Evolutionary conservation across 1,284 basidiomycete species (phyloP).

Genomic region (Apiotrichum sp.): DNA sequence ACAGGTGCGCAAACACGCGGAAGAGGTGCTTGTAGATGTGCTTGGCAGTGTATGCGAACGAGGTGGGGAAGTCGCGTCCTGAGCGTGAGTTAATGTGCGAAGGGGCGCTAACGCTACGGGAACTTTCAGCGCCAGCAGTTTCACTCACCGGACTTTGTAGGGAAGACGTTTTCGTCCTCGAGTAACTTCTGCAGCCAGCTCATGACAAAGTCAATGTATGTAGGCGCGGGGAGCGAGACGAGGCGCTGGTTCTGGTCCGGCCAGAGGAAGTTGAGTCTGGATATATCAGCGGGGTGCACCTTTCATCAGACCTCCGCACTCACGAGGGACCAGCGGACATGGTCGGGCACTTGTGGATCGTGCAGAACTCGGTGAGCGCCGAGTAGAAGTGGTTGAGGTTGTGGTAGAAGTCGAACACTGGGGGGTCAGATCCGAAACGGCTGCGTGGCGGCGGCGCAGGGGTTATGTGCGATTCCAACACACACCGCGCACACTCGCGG

Average conservation of each 20-base stretch:
- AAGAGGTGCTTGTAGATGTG: conserved; percentile 96
- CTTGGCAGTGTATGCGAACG: conserved; percentile 87
- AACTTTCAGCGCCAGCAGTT: too few species aligned
- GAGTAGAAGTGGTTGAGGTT: conserved; percentile 98
- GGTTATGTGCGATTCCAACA: too few species aligned
- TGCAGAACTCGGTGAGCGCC: conserved; percentile 90
- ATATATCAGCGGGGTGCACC: too few species aligned
- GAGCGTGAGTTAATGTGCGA: conserved; percentile 5
- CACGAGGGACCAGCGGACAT: conserved; percentile 90
- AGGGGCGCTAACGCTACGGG: too few species aligned
- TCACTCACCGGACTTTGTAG: conserved; percentile 79
- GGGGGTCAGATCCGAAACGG: background rate
- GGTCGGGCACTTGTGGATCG: conserved; percentile 75
- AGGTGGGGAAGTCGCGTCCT: conserved; percentile 86
- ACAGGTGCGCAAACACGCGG: conserved; percentile 95
- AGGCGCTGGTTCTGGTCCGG: conserved; percentile 91
- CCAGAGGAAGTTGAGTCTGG: conserved; percentile 94
- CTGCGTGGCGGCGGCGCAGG: background rate
- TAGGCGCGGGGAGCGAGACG: conserved; percentile 87
- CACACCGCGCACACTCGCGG: too few species aligned
- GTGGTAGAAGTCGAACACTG: conserved; percentile 92
- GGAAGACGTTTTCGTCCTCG: conserved; percentile 87
- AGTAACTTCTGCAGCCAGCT: conserved; percentile 94
- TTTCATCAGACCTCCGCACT: conserved; percentile 35
- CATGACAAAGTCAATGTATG: conserved; percentile 99